phyloP scores from a whole-genome alignment of 257 asterid species.

The Solanum arcanum region DNA sequence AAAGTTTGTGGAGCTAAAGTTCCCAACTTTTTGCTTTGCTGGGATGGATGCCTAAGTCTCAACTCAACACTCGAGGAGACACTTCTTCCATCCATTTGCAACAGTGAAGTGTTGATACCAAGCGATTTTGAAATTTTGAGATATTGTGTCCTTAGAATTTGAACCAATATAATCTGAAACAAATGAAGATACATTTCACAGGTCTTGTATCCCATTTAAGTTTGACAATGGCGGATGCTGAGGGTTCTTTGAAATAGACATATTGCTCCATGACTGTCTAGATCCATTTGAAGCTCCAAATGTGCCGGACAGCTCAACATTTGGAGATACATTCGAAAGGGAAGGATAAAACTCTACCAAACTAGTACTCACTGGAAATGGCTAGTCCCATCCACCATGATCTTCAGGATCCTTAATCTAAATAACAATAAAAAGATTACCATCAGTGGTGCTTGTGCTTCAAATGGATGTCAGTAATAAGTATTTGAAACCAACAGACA shows the following conservation, averaged over 20 bases:
- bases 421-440: constrained; percentile 18
- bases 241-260: constrained; percentile 10
- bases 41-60: constrained; percentile 45
- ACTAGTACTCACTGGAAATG: constrained; percentile 27
- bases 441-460: constrained; percentile 15
- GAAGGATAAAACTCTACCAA: constrained; percentile 5
- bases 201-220: constrained; percentile 8
- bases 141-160: constrained; percentile 9
- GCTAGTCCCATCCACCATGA: constrained; percentile 58
- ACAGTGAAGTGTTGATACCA: background rate
- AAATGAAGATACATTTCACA: constrained; percentile 15
- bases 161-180: constrained; percentile 9
- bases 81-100: constrained; percentile 11
- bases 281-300: constrained; percentile 19
- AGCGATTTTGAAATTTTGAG: constrained; percentile 13
- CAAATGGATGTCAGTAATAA: constrained; percentile 10
- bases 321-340: constrained; percentile 10
- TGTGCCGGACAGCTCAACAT: constrained; percentile 12
- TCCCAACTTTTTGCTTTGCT: constrained; percentile 18
- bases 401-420: constrained; percentile 48
- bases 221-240: constrained; percentile 9
- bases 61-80: constrained; percentile 38
- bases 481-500: constrained; percentile 3
- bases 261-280: constrained; percentile 6
- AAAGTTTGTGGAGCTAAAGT: constrained; percentile 8